Evolutionary conservation across 2,329 filamentous ascomycete genomes (phyloP).

Genomic region (Dactylonectria macrodidyma): DNA sequence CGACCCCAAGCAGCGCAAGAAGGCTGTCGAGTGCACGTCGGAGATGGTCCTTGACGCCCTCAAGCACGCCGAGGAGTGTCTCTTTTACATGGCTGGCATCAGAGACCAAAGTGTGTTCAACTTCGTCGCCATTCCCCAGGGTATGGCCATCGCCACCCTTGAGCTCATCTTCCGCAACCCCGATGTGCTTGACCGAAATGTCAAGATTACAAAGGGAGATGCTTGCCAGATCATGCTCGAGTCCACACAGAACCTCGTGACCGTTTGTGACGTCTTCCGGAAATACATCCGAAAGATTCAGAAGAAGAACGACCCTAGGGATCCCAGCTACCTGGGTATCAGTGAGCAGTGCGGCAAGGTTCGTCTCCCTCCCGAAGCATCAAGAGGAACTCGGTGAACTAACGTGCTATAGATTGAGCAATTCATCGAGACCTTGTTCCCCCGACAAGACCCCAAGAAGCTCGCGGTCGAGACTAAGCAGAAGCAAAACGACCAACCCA

Average conservation of each 20-base stretch:
- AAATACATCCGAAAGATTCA: slow-evolving; percentile 85
- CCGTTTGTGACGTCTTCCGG: slow-evolving; percentile 87
- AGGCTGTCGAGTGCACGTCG: slow-evolving; percentile 87
- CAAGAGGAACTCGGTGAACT: slow-evolving; percentile 19
- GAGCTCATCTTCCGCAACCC: slow-evolving; percentile 95
- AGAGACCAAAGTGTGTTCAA: slow-evolving; percentile 99
- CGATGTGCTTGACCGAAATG: slow-evolving; percentile 84
- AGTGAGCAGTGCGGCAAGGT: slow-evolving; percentile 92
- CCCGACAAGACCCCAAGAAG: slow-evolving; percentile 81
- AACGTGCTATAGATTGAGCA: slow-evolving; percentile 80
- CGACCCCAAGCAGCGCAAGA: slow-evolving; percentile 81
- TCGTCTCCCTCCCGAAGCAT: slow-evolving; percentile 7
- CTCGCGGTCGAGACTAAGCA: slow-evolving; percentile 59
- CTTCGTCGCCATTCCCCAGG: slow-evolving; percentile 96
- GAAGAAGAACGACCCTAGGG: slow-evolving; percentile 92
- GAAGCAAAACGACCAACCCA: slow-evolving; percentile 57
- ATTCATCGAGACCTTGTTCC: slow-evolving; percentile 96
- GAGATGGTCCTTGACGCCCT: slow-evolving; percentile 96
- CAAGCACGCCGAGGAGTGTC: slow-evolving; percentile 88
- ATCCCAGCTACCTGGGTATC: slow-evolving; percentile 93
- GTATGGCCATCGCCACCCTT: slow-evolving; percentile 96
- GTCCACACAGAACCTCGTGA: slow-evolving; percentile 89
- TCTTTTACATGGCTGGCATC: slow-evolving; percentile 98
- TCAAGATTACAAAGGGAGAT: slow-evolving; percentile 97
- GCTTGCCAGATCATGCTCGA: slow-evolving; percentile 93